These are phyloP conservation scores for Metarhizium anisopliae DNA, from an alignment of 2,329 filamentous ascomycete genomes.

Conservation along the genomic window DNA sequence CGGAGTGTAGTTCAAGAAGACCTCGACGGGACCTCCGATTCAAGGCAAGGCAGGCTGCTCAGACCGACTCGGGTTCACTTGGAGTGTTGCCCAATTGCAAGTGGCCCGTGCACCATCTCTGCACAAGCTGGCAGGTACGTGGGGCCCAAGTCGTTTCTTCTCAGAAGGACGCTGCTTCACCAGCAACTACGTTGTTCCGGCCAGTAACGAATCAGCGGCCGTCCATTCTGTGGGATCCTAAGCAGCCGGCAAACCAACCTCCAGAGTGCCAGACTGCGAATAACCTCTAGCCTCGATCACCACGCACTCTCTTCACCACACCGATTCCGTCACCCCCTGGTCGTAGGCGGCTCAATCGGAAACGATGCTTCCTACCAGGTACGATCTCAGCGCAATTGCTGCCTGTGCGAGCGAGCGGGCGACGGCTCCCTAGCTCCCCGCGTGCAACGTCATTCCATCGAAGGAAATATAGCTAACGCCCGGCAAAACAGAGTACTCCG, in stretches of 20 bases:
- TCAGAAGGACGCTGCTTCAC: no score
- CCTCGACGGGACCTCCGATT: background rate
- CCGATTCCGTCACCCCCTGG: background rate
- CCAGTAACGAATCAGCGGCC: background rate
- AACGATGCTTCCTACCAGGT: slow-evolving; percentile 33
- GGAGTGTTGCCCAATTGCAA: background rate
- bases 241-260: background rate
- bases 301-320: background rate
- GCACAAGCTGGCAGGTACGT: no score
- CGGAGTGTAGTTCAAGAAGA: background rate
- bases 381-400: slow-evolving; percentile 10
- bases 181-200: slow-evolving; percentile 15
- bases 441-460: background rate
- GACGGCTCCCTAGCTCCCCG: background rate
- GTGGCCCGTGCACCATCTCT: slow-evolving; percentile 11
- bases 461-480: background rate
- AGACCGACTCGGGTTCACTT: background rate
- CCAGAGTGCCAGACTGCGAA: background rate
- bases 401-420: background rate
- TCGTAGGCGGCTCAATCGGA: slow-evolving; percentile 4
- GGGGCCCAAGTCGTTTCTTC: no score
- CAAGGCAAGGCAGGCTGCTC: background rate
- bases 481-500: slow-evolving; percentile 33
- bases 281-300: background rate
- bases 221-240: slow-evolving; percentile 1